Conservation (phyloP, 1,139 yeast species). For the Candida pseudoviswanathii region DNA sequence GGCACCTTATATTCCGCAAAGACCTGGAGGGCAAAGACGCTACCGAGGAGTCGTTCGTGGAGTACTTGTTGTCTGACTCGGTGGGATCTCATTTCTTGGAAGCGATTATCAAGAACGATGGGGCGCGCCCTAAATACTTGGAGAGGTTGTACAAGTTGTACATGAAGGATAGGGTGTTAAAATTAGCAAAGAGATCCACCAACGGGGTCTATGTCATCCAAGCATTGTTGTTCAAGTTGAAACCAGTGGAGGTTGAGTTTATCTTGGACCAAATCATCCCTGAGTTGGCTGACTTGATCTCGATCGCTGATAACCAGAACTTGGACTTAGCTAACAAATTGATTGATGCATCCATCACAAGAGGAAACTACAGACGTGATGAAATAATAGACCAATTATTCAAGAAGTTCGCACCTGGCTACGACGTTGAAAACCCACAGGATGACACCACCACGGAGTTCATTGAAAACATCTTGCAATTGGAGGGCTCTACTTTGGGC, state of each 20-base stretch:
- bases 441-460: constrained; percentile 50
- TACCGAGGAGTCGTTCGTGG: constrained; percentile 80
- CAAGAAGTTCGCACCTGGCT: constrained; percentile 58
- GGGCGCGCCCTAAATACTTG: constrained; percentile 66
- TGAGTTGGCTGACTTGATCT: constrained; percentile 59
- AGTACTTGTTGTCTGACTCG: constrained; percentile 79
- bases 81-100: constrained; percentile 92
- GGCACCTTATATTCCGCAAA: constrained; percentile 56
- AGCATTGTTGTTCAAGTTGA: constrained; percentile 61
- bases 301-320: constrained; percentile 53
- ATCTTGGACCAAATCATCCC: constrained; percentile 75
- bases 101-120: constrained; percentile 59
- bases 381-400: constrained; percentile 64
- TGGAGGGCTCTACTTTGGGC: constrained; percentile 73
- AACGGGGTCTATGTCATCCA: constrained; percentile 86
- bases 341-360: constrained; percentile 64
- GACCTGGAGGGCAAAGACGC: constrained; percentile 52
- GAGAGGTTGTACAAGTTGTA: constrained; percentile 71
- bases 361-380: constrained; percentile 63
- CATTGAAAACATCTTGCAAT: constrained; percentile 62
- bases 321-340: constrained; percentile 70
- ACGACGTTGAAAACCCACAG: constrained; percentile 36
- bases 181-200: constrained; percentile 74
- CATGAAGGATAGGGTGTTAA: constrained; percentile 72
- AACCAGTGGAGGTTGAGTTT: constrained; percentile 57